Base-by-base conservation (phyloP, 2,329 filamentous ascomycete species). In the Xylaria sp. region DNA sequence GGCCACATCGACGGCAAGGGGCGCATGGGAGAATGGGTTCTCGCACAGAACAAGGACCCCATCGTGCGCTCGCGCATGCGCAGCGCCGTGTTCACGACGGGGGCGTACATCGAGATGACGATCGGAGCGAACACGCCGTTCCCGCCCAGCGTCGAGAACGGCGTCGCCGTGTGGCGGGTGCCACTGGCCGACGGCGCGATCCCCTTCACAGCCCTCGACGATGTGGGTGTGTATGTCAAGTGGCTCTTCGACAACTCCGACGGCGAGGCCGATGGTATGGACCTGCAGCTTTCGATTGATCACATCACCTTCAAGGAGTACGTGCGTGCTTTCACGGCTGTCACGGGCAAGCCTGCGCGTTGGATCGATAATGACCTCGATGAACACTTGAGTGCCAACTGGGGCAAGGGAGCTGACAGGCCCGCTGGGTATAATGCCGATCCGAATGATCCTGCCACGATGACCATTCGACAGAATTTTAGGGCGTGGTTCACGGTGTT, bases 31-130 rank as follows among this genome's bases (percentile, higher is more conserved):
- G 79, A 84, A 67, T 84, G 81, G 81, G 80, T 85, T n/a, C 72
- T 83, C 7, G 74, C 75, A 23, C 83, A 85, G 73, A 83, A 82
- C 68, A 71, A 75, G 43, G 71, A 71, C 20, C 78, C 80, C 73
- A 73, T 18, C 18, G 62, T 73, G 59, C 58, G n/a, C 6, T 41
- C 68, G 49, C 71, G 72, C 12, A 84, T 82, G 64, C 84, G 86
- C 60, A 89, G 89, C 51, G 84, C 89, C 20, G 83, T 85, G 2
- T 90, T 91, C 76, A 90, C 89, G 54, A 87, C 87, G 0, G 88
- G 89, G 0, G 83, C 83, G 0, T 86, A 85, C 70, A 82, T 85
- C 15, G 81, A 84, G 51, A 85, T 85, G 83, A 71, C 79, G 0
- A 77, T 84, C 2, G 75, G 78, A 0, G 55, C 54, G 0, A 15